These are phyloP conservation scores for Chrysophaeum taylorii DNA, from an alignment of 352 stramenopile genomes.

Conservation along the genomic window DNA sequence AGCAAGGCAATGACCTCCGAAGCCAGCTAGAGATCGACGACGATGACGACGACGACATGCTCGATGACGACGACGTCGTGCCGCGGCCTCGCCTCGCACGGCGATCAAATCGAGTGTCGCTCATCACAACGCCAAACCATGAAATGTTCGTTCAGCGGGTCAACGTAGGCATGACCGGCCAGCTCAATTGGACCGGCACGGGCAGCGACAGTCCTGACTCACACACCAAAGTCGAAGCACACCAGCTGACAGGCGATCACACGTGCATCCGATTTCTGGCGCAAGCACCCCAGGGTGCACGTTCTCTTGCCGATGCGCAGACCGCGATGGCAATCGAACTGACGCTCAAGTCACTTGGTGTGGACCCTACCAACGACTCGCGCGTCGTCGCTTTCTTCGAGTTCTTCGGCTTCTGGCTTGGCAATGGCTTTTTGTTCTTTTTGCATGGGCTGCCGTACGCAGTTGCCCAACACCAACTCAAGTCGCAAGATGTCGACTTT, in stretches of 20 bases:
- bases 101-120: background rate
- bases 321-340: background rate
- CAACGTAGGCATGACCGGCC: too few species aligned
- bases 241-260: background rate
- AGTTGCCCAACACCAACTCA: background rate
- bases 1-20: too few species aligned
- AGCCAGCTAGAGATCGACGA: too few species aligned
- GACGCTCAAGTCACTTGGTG: background rate
- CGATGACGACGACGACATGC: too few species aligned
- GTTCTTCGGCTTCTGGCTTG: background rate
- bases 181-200: background rate
- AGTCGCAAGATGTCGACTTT: too few species aligned
- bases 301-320: background rate
- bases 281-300: too few species aligned
- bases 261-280: background rate
- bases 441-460: background rate
- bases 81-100: too few species aligned
- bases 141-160: background rate
- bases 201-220: too few species aligned
- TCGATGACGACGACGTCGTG: too few species aligned
- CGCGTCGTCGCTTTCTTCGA: background rate
- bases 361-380: background rate
- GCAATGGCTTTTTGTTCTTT: background rate
- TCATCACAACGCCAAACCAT: background rate
- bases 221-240: background rate